phyloP scores from a whole-genome alignment of 208 protist genomes.

The Perkinsela sp. region DNA sequence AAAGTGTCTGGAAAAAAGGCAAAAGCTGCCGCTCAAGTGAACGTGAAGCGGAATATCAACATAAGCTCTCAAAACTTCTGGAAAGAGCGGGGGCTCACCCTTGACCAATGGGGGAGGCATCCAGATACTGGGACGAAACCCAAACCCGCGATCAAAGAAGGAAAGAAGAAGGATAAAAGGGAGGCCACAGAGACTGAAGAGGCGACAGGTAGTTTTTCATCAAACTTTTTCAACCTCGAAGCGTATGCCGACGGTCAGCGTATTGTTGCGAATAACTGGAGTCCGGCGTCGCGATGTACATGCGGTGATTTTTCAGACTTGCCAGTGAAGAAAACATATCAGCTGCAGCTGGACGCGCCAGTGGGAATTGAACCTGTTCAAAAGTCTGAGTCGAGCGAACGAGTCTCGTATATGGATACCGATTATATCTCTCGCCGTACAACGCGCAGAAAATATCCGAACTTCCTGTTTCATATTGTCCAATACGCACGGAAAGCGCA shows the following conservation, averaged over 20 bases:
- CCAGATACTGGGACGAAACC: not conserved
- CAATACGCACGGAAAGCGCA: not conserved
- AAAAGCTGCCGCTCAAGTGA: not conserved
- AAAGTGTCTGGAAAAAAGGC: not conserved
- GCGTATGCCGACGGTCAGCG: not conserved
- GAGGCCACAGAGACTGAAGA: not conserved
- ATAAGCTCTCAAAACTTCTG: slow-evolving; percentile 1
- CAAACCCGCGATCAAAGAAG: not conserved
- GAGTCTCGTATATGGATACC: not conserved
- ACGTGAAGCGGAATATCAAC: not conserved
- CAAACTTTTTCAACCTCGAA: not conserved
- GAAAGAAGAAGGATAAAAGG: not conserved
- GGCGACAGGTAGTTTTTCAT: not conserved
- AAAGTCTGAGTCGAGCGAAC: too few relatives aligned
- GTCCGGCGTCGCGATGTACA: not conserved
- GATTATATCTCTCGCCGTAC: not conserved
- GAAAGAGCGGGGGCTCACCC: not conserved
- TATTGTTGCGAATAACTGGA: not conserved
- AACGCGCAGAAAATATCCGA: not conserved
- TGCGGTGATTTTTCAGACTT: not conserved
- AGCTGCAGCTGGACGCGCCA: not conserved
- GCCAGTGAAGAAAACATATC: not conserved
- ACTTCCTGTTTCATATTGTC: not conserved
- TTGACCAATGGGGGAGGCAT: not conserved
- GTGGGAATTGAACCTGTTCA: too few relatives aligned